phyloP scores from a whole-genome alignment of 768 basidiomycete species.

The Strobilomyces echinocephalus region DNA sequence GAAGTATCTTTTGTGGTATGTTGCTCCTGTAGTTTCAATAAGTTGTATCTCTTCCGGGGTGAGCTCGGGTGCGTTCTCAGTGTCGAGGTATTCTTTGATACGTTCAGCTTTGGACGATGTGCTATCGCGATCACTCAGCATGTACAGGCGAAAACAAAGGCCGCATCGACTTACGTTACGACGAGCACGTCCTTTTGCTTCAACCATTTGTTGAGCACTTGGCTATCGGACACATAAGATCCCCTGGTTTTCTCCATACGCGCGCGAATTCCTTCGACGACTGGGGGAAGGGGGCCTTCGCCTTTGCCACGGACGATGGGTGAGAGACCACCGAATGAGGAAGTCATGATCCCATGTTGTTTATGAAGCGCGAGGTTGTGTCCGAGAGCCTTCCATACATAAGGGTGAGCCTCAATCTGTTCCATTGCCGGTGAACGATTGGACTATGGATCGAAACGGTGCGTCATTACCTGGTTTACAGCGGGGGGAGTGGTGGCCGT shows the following conservation, averaged over 20 bases:
- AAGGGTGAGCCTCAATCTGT: constrained; percentile 53
- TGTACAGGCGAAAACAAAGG: neutral
- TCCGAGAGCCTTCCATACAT: constrained; percentile 41
- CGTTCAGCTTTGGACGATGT: constrained; percentile 32
- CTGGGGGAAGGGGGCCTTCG: constrained; percentile 35
- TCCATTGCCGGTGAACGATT: neutral
- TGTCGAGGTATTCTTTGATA: constrained; percentile 32
- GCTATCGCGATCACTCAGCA: constrained; percentile 14
- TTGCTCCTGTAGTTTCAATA: neutral
- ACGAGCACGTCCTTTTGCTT: constrained; percentile 29
- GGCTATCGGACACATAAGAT: constrained; percentile 23
- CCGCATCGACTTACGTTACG: constrained; percentile 24
- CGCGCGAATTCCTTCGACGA: constrained; percentile 32
- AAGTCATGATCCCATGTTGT: constrained; percentile 35
- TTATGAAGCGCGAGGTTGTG: constrained; percentile 33
- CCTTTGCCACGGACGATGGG: constrained; percentile 34
- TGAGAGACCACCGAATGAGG: constrained; percentile 38
- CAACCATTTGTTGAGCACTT: constrained; percentile 30
- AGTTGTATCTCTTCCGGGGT: neutral
- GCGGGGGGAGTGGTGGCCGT: constrained; percentile 43
- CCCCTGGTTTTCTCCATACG: constrained; percentile 26
- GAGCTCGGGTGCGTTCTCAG: neutral
- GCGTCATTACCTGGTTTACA: constrained; percentile 45
- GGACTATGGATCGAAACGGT: neutral
- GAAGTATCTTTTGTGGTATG: constrained; percentile 6